A percentile compares a stretch with the other conserved stretches of the same genome.
phyloP scores from a whole-genome alignment of 2,329 filamentous ascomycete genomes.

The Bipolaris victoriae region DNA sequence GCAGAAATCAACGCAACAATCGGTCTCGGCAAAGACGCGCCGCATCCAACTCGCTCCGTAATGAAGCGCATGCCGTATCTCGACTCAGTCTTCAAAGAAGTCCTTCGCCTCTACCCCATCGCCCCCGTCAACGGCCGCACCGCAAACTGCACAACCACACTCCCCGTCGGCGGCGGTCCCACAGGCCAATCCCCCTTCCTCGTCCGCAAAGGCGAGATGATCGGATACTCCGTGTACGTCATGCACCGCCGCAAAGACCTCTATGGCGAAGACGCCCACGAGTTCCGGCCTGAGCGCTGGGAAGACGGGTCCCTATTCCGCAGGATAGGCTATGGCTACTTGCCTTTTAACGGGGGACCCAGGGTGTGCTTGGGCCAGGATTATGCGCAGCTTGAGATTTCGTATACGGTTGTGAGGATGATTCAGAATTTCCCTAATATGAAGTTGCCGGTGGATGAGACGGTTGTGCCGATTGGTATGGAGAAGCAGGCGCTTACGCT shows the following conservation, averaged over 20 bases:
- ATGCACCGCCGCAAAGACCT: slow-evolving; percentile 45
- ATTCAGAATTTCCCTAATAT: background rate
- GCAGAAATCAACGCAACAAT: slow-evolving; percentile 33
- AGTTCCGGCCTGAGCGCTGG: slow-evolving; percentile 45
- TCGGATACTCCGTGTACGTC: slow-evolving; percentile 34
- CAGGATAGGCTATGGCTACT: slow-evolving; percentile 31
- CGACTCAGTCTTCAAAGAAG: slow-evolving; percentile 40
- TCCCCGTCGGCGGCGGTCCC: slow-evolving; percentile 40
- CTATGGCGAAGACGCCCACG: slow-evolving; percentile 43
- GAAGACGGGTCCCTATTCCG: slow-evolving; percentile 29
- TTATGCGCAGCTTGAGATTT: background rate
- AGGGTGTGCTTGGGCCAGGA: slow-evolving; percentile 33
- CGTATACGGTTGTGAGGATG: background rate
- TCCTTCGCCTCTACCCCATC: slow-evolving; percentile 39
- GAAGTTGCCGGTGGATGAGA: slow-evolving; percentile 1
- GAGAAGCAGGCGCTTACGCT: slow-evolving; percentile 2
- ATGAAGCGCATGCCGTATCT: slow-evolving; percentile 6
- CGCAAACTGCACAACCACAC: slow-evolving; percentile 34
- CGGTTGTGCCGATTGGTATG: background rate
- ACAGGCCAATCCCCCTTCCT: slow-evolving; percentile 38
- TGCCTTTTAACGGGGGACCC: slow-evolving; percentile 41
- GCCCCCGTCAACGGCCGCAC: slow-evolving; percentile 38
- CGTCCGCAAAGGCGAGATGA: slow-evolving; percentile 34
- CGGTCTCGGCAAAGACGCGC: slow-evolving; percentile 30
- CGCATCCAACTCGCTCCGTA: slow-evolving; percentile 18